Evolutionary conservation across 225 moss, liverwort and hornwort genomes (phyloP).

Genomic region (Climacium dendroides): DNA sequence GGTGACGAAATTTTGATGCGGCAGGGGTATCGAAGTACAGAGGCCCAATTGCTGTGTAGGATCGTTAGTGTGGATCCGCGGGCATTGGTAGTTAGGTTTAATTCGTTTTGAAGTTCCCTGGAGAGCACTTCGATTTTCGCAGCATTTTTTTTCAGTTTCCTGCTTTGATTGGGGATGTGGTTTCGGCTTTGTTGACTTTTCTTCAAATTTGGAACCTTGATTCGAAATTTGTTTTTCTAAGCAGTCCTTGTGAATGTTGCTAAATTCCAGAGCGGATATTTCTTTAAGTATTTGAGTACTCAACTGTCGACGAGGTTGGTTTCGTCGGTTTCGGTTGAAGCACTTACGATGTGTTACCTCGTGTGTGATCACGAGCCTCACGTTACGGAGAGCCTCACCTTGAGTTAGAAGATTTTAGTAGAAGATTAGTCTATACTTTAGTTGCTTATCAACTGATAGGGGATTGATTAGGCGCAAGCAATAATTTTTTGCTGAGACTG

Average conservation of each 20-base stretch:
- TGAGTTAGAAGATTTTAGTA: not conserved
- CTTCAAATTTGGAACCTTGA: not conserved
- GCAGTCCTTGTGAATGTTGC: not conserved
- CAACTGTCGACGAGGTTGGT: not conserved
- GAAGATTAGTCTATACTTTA: not conserved
- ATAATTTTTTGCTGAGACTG: not conserved
- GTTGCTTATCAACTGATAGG: not conserved
- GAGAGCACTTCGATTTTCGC: not conserved
- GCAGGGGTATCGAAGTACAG: not conserved
- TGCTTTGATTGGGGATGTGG: not conserved
- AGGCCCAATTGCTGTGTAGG: not conserved
- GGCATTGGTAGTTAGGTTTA: not conserved
- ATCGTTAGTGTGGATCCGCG: conserved; percentile 4
- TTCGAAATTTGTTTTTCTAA: not conserved
- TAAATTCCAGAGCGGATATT: not conserved
- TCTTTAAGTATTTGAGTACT: not conserved
- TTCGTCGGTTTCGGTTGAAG: not conserved
- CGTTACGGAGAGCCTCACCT: not conserved
- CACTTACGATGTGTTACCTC: not conserved
- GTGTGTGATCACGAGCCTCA: not conserved
- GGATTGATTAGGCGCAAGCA: not conserved
- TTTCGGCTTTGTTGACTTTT: not conserved
- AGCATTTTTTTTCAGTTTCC: not conserved
- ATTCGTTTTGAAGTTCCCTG: not conserved
- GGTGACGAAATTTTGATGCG: not conserved